These are phyloP conservation scores for Albugo laibachii DNA, from an alignment of 352 stramenopile genomes.

Conservation along the genomic window DNA sequence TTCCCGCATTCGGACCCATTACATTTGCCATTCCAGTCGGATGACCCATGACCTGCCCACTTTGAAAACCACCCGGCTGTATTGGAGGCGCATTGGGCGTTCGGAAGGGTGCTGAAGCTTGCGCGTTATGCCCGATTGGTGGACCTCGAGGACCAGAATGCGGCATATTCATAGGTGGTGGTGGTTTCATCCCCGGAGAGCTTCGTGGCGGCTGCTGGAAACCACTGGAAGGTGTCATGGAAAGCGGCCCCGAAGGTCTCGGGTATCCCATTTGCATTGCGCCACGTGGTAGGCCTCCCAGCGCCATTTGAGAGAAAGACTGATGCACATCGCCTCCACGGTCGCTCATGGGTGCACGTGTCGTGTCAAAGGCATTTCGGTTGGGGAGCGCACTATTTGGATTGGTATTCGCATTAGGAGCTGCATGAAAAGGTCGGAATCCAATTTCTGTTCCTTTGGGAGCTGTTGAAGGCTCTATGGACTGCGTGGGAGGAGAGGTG, in stretches of 20 bases:
- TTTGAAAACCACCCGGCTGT: background rate
- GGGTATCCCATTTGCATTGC: background rate
- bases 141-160: background rate
- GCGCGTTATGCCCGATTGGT: background rate
- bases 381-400: too few relatives aligned
- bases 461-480: too few relatives aligned
- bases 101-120: too few relatives aligned
- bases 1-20: constrained; percentile 6
- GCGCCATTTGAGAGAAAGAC: too few relatives aligned
- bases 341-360: too few relatives aligned
- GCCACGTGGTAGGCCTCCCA: too few relatives aligned
- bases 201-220: background rate
- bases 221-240: background rate
- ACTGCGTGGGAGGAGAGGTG: too few relatives aligned
- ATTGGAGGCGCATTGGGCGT: background rate
- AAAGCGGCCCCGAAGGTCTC: background rate
- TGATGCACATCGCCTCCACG: too few relatives aligned
- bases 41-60: background rate
- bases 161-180: background rate
- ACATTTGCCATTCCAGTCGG: constrained; percentile 14
- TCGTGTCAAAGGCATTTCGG: too few relatives aligned
- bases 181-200: background rate
- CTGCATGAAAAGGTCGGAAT: too few relatives aligned
- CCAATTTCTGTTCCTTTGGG: too few relatives aligned
- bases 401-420: too few relatives aligned